Base-by-base conservation (phyloP, 2,329 filamentous ascomycete species). In the Colletotrichum sp. region DNA sequence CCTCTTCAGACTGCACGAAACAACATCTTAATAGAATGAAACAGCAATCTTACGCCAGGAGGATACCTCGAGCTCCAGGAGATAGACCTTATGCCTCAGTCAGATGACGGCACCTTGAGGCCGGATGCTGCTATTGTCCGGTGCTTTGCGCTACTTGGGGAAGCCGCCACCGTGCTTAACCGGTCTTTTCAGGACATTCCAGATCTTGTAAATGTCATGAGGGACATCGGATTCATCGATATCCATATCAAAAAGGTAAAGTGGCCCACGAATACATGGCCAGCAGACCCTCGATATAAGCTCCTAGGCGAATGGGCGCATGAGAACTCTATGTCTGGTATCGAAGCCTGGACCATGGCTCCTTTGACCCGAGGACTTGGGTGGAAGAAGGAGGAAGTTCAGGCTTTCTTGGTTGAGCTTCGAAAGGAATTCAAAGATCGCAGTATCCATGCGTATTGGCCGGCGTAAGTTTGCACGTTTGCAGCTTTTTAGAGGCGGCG, bases 11-110 rank as follows among this genome's bases (percentile, higher is more conserved):
- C 5, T 18, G 0, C 15, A 16, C 7, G 55, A 44, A 44, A n/a
- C 24, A 28, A 12, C 2, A 16, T 30, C 5, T 5, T 60, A 18
- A 60, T 15, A 0, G 0, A 0, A 1, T 6, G 18, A 15, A 28
- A 60, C 16, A 60, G 57, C 9, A 28, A 60, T 7, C 57, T 60
- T n/a, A 60, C 57, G 18, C 57, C 57, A 6, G 57, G 57, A 28
- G 28, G 57, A 18, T 60, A 60, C 18, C 30, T 60, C 1, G 57
- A 60, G 16, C 24, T 60, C 8, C 26, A 60, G 16, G 57, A 60
- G 9, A 60, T 60, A n/a, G 57, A 60, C 16, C 57, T 60, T 9
- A 5, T 60, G 57, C 57, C 57, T 7, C 57, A 60, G 26, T 60
- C 57, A 10, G 57, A 60, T 18, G 57, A 60, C 2, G 57, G 57